Conservation (phyloP, 1,139 yeast species). For the Debaryomyces subglobosus region DNA sequence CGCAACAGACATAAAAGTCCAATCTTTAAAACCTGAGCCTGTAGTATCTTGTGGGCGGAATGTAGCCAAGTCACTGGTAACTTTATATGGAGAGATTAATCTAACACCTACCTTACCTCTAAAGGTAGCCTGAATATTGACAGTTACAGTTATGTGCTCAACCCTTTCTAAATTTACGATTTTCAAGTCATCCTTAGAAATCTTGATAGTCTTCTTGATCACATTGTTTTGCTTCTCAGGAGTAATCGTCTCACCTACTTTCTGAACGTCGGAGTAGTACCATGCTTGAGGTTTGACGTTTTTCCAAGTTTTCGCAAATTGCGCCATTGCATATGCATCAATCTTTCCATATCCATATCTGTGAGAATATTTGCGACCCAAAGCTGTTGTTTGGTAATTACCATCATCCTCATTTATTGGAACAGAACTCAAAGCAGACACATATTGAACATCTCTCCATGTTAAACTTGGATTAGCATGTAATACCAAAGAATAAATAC, state of each 20-base stretch:
- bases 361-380: slow-evolving; percentile 76
- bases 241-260: slow-evolving; percentile 32
- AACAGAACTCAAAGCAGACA: slow-evolving; percentile 74
- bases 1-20: slow-evolving; percentile 98
- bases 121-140: slow-evolving; percentile 62
- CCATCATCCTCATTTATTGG: slow-evolving; percentile 70
- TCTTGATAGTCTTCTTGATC: slow-evolving; percentile 45
- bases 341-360: slow-evolving; percentile 91
- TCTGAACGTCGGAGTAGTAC: slow-evolving; percentile 55
- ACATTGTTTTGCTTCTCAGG: slow-evolving; percentile 25
- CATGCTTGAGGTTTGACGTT: slow-evolving; percentile 91
- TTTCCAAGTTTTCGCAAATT: slow-evolving; percentile 75
- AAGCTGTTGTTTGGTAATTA: slow-evolving; percentile 63
- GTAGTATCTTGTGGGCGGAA: slow-evolving; percentile 62
- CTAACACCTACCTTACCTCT: slow-evolving; percentile 75
- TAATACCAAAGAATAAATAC: slow-evolving; percentile 80
- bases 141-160: slow-evolving; percentile 86
- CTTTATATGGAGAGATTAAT: slow-evolving; percentile 75
- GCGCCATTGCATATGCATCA: slow-evolving; percentile 79
- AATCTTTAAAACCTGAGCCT: slow-evolving; percentile 63
- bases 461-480: slow-evolving; percentile 84
- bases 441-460: slow-evolving; percentile 95
- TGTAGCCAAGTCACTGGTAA: slow-evolving; percentile 75
- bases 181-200: slow-evolving; percentile 53
- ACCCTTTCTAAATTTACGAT: slow-evolving; percentile 65